phyloP scores from a whole-genome alignment of 345 rosid species.

The Syzygium grande region DNA sequence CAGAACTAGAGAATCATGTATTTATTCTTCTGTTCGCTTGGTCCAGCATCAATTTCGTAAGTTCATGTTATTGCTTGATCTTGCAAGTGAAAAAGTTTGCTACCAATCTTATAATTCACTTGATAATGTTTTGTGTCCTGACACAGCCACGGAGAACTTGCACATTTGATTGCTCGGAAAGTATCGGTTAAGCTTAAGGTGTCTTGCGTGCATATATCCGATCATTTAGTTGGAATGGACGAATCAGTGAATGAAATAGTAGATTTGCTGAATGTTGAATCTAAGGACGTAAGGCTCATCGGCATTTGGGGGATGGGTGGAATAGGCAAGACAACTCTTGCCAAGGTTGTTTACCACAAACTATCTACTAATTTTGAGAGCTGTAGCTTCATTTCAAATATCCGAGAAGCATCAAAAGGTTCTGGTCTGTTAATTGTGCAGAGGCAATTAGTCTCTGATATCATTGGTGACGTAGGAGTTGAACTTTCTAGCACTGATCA shows the following conservation, averaged over 20 bases:
- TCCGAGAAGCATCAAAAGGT: not conserved
- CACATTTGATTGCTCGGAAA: not conserved
- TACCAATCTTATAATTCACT: too few species aligned
- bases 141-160: not conserved
- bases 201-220: not conserved
- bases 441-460: too few species aligned
- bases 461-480: too few species aligned
- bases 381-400: not conserved
- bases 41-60: too few species aligned
- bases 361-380: not conserved
- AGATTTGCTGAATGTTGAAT: too few species aligned
- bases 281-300: not conserved
- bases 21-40: too few species aligned
- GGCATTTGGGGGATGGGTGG: not conserved
- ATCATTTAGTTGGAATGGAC: not conserved
- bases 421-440: too few species aligned
- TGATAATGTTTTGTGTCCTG: too few species aligned
- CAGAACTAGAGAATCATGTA: too few species aligned
- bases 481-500: too few species aligned
- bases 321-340: not conserved
- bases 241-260: not conserved
- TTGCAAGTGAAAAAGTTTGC: too few species aligned
- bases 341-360: accelerated
- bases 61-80: too few species aligned
- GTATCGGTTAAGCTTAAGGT: not conserved